phyloP scores from a whole-genome alignment of 768 basidiomycete species.

The Baorangia bicolor region DNA sequence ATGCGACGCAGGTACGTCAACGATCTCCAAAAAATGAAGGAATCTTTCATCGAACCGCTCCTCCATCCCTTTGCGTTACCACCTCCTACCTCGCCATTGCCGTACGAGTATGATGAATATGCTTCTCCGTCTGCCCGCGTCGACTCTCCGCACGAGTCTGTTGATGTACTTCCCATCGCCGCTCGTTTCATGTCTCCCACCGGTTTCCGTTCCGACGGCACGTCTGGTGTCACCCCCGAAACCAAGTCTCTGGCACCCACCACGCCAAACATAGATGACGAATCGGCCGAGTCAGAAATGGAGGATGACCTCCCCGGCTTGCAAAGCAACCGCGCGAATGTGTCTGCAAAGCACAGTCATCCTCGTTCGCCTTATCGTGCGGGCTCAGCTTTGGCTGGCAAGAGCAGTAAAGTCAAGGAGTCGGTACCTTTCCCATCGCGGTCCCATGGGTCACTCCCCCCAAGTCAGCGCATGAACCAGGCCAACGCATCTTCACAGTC shows the following conservation, averaged over 20 bases:
- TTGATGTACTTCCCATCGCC: constrained; percentile 81
- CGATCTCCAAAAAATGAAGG: constrained; percentile 88
- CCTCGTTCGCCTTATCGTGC: constrained; percentile 76
- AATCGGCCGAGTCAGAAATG: constrained; percentile 72
- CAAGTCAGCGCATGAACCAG: constrained; percentile 51
- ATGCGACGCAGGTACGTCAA: constrained; percentile 74
- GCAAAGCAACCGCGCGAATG: constrained; percentile 23
- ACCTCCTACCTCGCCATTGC: constrained; percentile 43
- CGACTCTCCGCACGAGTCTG: constrained; percentile 68
- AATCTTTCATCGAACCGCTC: constrained; percentile 87
- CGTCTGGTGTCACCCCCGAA: constrained; percentile 39
- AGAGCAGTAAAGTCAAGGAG: constrained; percentile 41
- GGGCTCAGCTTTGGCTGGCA: constrained; percentile 40
- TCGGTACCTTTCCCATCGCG: constrained; percentile 75
- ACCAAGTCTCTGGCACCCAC: constrained; percentile 47
- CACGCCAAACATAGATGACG: constrained; percentile 66
- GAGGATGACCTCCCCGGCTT: constrained; percentile 47
- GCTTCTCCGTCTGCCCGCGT: constrained; percentile 35
- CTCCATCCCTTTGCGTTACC: constrained; percentile 72
- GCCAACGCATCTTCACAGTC: constrained; percentile 69
- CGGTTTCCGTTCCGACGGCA: constrained; percentile 47
- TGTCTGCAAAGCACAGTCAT: constrained; percentile 57
- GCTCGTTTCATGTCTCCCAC: constrained; percentile 84
- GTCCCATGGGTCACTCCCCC: constrained; percentile 76
- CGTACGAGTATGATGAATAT: constrained; percentile 71